Conservation (phyloP, 2,329 filamentous ascomycete species). For the Fusarium virguliforme region DNA sequence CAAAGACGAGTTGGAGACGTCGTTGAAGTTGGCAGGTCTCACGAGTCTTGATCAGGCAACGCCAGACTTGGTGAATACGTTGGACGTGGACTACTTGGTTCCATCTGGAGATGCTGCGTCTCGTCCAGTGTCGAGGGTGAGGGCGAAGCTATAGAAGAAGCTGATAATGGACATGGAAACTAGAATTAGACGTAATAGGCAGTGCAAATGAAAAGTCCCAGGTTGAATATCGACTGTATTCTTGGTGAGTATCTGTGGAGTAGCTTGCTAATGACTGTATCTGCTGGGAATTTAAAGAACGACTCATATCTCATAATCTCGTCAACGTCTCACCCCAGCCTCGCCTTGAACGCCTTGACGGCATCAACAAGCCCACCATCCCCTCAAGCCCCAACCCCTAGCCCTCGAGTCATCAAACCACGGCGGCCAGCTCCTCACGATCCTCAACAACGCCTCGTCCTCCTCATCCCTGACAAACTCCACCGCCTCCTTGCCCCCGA, state of each 20-base stretch:
- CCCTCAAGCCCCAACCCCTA: constrained; percentile 65
- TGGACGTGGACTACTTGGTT: constrained; percentile 54
- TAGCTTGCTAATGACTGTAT: not conserved
- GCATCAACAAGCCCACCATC: constrained; percentile 61
- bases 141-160: constrained; percentile 35
- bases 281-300: not conserved
- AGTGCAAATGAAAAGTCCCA: not conserved
- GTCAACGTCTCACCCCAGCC: constrained; percentile 14
- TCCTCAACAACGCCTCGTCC: constrained; percentile 63
- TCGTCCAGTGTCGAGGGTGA: constrained; percentile 12
- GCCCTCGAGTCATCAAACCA: constrained; percentile 68
- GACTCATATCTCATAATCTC: not conserved
- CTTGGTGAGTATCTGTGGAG: not conserved
- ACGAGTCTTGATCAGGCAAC: constrained; percentile 52
- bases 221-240: not conserved
- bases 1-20: constrained; percentile 53
- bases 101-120: constrained; percentile 37
- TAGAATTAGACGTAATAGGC: constrained; percentile 3
- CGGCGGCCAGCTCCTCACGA: constrained; percentile 70
- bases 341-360: constrained; percentile 50
- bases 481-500: constrained; percentile 64
- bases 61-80: constrained; percentile 52
- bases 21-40: constrained; percentile 52
- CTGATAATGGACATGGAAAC: not conserved
- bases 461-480: constrained; percentile 63